Conservation (phyloP, 1,284 basidiomycete genomes). For the Kalmanozyma brasiliensis region DNA sequence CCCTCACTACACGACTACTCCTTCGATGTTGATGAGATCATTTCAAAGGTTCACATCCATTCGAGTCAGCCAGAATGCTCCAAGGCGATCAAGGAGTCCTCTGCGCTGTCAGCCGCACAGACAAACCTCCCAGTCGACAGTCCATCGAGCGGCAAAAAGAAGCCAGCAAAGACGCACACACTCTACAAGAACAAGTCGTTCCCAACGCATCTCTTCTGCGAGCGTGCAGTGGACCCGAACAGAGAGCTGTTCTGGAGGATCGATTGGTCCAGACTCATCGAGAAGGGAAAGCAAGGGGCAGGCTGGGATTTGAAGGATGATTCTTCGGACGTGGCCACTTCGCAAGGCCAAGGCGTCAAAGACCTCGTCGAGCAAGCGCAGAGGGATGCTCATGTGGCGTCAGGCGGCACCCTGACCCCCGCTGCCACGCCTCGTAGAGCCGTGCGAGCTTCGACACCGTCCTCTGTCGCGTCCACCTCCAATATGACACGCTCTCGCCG, state of each 20-base stretch:
- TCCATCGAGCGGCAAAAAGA: constrained; percentile 13
- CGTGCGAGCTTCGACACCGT: constrained; percentile 21
- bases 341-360: constrained; percentile 46
- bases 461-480: constrained; percentile 16
- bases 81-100: constrained; percentile 36
- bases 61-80: constrained; percentile 21
- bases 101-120: constrained; percentile 14
- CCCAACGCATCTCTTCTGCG: constrained; percentile 49
- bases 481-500: constrained; percentile 11
- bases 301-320: constrained; percentile 52
- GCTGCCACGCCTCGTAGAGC: constrained; percentile 1
- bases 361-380: constrained; percentile 46
- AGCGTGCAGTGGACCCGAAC: constrained; percentile 49
- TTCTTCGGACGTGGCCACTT: constrained; percentile 33
- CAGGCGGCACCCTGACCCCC: background rate
- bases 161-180: constrained; percentile 13
- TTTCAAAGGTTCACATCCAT: constrained; percentile 38
- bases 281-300: constrained; percentile 35
- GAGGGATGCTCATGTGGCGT: constrained; percentile 5
- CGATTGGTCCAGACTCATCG: constrained; percentile 42
- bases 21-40: constrained; percentile 50
- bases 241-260: constrained; percentile 53
- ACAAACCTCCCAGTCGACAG: constrained; percentile 6
- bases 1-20: constrained; percentile 46
- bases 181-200: constrained; percentile 45